Base-by-base conservation (phyloP, 768 basidiomycete genomes). In the Pleurotus cornucopiae region DNA sequence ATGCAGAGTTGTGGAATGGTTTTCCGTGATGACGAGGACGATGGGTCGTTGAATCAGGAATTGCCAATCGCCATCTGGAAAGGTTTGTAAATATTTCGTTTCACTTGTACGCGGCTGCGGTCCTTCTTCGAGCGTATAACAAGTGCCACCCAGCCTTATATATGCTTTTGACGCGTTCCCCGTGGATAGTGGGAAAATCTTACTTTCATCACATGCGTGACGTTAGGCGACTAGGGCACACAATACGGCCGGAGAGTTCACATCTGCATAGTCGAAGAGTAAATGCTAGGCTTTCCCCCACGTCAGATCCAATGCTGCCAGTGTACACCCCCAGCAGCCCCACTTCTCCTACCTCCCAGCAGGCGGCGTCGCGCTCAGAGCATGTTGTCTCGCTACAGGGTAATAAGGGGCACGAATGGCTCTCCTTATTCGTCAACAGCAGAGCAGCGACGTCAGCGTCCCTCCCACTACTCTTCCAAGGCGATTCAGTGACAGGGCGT, bases 401-500 rank as follows among this genome's bases (percentile, higher is more conserved):
- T 53, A 46, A 65, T 57, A 66, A 79, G 64, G 74, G 73, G 26
- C 67, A 67, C 46, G 70, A 78, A 44, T 85, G 82, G 83, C 63
- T 84, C 9, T 69, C 71, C 14, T 67, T 84, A 7, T 66, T 67
- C 37, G 70, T 84, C 46, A 75, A 68, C 54, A 83, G 79, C 63
- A 78, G 79, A 4, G 70, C 83, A 9, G 63, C 68, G 4, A 67
- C 59, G 2, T 51, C 73, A 0, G 60, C 71, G 16, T 72, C 70
- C 9, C 66, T 75, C 21, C 83, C 82, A 16, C 62, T 73, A 23
- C 82, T 79, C 60, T 63, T 73, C 46, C 72, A 79, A 57, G 76
- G 73, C 7, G 81, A 86, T 62, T 57, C 61, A 12, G 70, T 87
- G 52, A 62, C 74, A 1, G 84, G 85, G 20, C 65, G 67, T 6